Evolutionary conservation across 2,329 filamentous ascomycete genomes (phyloP).

Genomic region (Volutella citrinella): DNA sequence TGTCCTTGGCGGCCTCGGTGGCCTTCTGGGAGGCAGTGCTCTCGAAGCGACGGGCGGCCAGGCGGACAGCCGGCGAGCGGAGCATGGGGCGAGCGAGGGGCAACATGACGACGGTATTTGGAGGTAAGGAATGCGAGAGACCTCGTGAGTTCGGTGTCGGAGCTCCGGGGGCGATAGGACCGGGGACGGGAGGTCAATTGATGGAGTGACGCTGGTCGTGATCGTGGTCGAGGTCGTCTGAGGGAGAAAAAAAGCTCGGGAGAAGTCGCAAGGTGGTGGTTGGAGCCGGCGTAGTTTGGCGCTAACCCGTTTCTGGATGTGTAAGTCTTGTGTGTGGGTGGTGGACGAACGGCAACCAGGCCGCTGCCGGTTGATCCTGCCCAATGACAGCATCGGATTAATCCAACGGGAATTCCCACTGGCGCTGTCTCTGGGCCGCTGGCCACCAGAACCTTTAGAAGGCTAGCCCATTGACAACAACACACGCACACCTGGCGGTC

Average conservation of each 20-base stretch:
- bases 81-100: slow-evolving; percentile 42
- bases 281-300: slow-evolving; percentile 19
- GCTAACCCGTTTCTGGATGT: slow-evolving; percentile 30
- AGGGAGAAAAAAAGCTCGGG: slow-evolving; percentile 48
- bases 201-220: slow-evolving; percentile 28
- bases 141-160: slow-evolving; percentile 23
- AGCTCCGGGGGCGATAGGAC: slow-evolving; percentile 24
- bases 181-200: slow-evolving; percentile 34
- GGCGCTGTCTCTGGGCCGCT: too few species aligned
- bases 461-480: too few species aligned
- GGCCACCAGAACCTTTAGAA: too few species aligned
- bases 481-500: too few species aligned
- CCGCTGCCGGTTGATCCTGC: too few species aligned
- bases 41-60: slow-evolving; percentile 57
- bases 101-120: slow-evolving; percentile 30
- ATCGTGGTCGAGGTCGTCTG: slow-evolving; percentile 28
- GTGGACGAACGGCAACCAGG: too few species aligned
- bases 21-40: slow-evolving; percentile 52
- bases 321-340: background rate
- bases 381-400: too few species aligned
- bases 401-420: too few species aligned
- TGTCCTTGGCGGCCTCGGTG: slow-evolving; percentile 39
- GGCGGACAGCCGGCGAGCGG: slow-evolving; percentile 44
- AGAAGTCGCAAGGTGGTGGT: slow-evolving; percentile 38
- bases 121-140: slow-evolving; percentile 16